Evolutionary conservation across 345 rosid genomes (phyloP).

Genomic region (Melaleuca alternifolia): DNA sequence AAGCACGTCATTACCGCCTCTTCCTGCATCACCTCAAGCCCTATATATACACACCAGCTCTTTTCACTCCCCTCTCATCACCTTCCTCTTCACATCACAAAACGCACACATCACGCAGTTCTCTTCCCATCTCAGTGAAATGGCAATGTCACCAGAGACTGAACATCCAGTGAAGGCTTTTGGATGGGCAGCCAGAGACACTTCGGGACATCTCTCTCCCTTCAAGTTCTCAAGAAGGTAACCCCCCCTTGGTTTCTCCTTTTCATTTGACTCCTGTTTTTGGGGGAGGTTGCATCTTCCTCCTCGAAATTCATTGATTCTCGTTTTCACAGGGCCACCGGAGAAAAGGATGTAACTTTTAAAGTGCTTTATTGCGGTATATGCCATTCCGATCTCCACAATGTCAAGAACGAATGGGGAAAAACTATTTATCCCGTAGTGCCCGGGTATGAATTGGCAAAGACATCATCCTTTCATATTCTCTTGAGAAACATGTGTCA

Average conservation of each 20-base stretch:
- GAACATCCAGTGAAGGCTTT: slow-evolving; percentile 9
- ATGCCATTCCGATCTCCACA: slow-evolving; percentile 36
- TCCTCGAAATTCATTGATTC: too few species aligned
- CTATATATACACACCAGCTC: neutral
- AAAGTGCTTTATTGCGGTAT: slow-evolving; percentile 28
- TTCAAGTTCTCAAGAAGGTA: slow-evolving; percentile 13
- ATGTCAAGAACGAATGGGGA: slow-evolving; percentile 32
- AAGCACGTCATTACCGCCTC: neutral
- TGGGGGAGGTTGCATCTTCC: neutral
- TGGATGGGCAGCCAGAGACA: slow-evolving; percentile 14
- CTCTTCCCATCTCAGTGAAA: neutral
- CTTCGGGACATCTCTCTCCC: slow-evolving; percentile 7
- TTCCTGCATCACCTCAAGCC: neutral
- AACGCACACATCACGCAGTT: neutral
- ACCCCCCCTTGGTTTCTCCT: neutral
- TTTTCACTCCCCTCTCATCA: neutral
- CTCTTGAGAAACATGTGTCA: neutral
- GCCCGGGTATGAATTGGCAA: slow-evolving; percentile 21
- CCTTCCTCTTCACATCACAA: neutral
- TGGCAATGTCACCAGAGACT: neutral
- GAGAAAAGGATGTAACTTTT: slow-evolving; percentile 24
- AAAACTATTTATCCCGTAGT: slow-evolving; percentile 25
- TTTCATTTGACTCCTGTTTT: neutral
- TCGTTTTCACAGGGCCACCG: slow-evolving; percentile 10
- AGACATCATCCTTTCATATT: neutral